A percentile compares a stretch with the other conserved stretches of the same genome.
Evolutionary conservation across 1,284 basidiomycete genomes (phyloP).

Genomic region (Microbotryomycetes sp.): DNA sequence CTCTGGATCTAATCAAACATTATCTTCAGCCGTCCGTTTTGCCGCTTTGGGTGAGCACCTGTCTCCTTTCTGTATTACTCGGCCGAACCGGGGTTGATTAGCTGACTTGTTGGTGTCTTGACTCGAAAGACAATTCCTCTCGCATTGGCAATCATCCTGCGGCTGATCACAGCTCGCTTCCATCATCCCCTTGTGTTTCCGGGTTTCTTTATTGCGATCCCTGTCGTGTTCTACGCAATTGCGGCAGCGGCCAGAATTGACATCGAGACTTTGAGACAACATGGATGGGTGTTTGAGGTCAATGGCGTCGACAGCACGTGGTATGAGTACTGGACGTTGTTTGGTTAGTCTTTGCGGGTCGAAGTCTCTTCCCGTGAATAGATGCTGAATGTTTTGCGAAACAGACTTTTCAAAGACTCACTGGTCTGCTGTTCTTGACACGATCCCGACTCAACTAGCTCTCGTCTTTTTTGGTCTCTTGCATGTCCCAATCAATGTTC

Average conservation of each 20-base stretch:
- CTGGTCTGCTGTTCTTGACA: constrained; percentile 48
- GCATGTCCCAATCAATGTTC: constrained; percentile 85
- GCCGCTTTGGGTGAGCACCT: constrained; percentile 32
- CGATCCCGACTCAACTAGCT: constrained; percentile 47
- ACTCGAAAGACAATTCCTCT: constrained; percentile 58
- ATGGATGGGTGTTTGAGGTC: constrained; percentile 88
- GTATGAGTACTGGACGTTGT: constrained; percentile 75
- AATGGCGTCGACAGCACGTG: constrained; percentile 57
- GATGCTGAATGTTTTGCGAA: background rate
- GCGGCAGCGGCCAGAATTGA: constrained; percentile 57
- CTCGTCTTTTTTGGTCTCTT: constrained; percentile 82
- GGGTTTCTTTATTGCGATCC: constrained; percentile 75
- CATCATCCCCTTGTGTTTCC: constrained; percentile 91
- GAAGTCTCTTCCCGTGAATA: background rate
- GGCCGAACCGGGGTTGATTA: no score
- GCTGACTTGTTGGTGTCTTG: constrained; percentile 54
- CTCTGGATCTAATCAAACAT: constrained; percentile 55
- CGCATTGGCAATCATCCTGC: constrained; percentile 65
- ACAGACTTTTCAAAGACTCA: constrained; percentile 58
- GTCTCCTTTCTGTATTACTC: constrained; percentile 49
- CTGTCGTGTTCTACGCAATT: constrained; percentile 74
- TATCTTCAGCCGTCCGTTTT: constrained; percentile 38
- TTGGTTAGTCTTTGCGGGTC: constrained; percentile 49
- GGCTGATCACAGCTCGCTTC: constrained; percentile 71
- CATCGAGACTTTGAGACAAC: constrained; percentile 55